Conservation (phyloP, 2,329 filamentous ascomycete species). For the Bipolaris zeicola region DNA sequence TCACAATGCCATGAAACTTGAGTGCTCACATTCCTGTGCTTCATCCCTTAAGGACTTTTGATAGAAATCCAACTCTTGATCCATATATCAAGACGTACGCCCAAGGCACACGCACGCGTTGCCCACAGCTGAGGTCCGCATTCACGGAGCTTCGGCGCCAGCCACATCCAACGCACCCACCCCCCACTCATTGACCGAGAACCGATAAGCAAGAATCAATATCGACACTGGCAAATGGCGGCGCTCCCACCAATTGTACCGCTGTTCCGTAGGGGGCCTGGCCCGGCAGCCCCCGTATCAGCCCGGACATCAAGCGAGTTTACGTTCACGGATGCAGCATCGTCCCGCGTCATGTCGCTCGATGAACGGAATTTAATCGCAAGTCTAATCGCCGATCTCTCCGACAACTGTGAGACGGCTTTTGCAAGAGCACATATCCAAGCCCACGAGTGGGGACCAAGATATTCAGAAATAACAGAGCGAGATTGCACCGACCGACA, state of each 20-base stretch:
- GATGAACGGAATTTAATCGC: conserved; percentile 21
- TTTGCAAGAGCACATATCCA: conserved; percentile 20
- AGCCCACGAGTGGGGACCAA: conserved; percentile 5
- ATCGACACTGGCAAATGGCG: conserved; percentile 7
- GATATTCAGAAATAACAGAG: conserved; percentile 11
- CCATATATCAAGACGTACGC: conserved; percentile 4
- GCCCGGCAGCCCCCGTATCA: conserved; percentile 1
- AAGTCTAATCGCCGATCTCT: conserved; percentile 25
- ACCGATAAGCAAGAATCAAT: conserved; percentile 7
- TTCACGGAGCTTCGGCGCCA: conserved; percentile 11
- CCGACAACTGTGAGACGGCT: conserved; percentile 19
- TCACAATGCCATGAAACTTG: conserved; percentile 7
- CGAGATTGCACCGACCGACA: conserved; percentile 7
- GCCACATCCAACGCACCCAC: conserved; percentile 5
- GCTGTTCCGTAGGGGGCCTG: conserved; percentile 6
- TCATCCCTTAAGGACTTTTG: neutral
- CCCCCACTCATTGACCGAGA: neutral
- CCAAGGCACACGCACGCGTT: conserved; percentile 5
- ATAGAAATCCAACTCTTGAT: neutral
- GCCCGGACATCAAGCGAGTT: conserved; percentile 6
- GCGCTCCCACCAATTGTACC: conserved; percentile 7
- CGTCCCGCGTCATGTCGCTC: neutral
- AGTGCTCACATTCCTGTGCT: neutral
- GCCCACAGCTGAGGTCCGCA: conserved; percentile 8
- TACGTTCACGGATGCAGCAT: neutral